Conservation (phyloP, 768 basidiomycete genomes). For the Mycena kentingensis region DNA sequence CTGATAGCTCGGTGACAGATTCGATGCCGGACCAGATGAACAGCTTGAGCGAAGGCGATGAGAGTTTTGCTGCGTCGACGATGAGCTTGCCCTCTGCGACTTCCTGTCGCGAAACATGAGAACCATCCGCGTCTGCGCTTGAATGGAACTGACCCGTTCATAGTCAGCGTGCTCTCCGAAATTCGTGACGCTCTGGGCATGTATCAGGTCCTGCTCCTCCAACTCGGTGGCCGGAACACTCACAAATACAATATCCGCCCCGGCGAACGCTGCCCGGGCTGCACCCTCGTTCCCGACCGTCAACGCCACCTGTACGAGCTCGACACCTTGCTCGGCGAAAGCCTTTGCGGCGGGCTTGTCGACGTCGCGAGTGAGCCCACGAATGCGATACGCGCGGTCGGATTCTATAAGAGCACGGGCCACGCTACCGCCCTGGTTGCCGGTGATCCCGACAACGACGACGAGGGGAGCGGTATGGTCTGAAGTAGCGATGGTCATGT, state of each 20-base stretch:
- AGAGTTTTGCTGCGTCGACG: conserved; percentile 13
- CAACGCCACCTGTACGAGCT: neutral
- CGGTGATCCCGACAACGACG: conserved; percentile 12
- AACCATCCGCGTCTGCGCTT: too few relatives aligned
- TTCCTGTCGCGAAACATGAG: too few relatives aligned
- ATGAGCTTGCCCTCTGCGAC: conserved; percentile 9
- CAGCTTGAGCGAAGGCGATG: conserved; percentile 1
- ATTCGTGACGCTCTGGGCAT: conserved; percentile 7
- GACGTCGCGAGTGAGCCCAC: conserved; percentile 11
- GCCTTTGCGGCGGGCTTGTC: neutral
- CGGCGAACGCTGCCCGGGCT: neutral
- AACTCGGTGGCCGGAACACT: neutral
- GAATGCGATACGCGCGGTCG: conserved; percentile 6
- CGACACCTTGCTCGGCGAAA: neutral
- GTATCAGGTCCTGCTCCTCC: too few relatives aligned
- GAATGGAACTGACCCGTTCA: neutral
- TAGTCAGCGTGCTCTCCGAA: conserved; percentile 1
- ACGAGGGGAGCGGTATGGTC: conserved; percentile 5
- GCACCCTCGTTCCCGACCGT: neutral
- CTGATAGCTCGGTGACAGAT: neutral
- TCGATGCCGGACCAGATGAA: conserved; percentile 14
- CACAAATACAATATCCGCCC: conserved; percentile 11
- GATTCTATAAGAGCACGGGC: too few relatives aligned
- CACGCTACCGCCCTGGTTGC: conserved; percentile 16
- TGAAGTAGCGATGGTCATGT: conserved; percentile 9